Evolutionary conservation across 2,329 filamentous ascomycete genomes (phyloP).

Genomic region (Ophiostoma novo-ulmi): DNA sequence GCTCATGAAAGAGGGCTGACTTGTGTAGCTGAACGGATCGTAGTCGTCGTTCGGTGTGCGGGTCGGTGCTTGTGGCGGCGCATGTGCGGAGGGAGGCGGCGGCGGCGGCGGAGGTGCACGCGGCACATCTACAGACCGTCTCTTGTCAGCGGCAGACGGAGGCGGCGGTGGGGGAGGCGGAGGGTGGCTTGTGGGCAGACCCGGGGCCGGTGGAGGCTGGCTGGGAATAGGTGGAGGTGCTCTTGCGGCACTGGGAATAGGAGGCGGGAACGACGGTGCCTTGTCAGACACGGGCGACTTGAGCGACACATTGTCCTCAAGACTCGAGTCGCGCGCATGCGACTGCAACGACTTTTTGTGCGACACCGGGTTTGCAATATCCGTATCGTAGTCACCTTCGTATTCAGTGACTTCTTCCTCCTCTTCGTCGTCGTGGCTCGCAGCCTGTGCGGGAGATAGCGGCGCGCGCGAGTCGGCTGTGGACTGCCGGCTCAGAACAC

Average conservation of each 20-base stretch:
- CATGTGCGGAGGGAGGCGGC: conserved; percentile 59
- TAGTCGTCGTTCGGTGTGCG: conserved; percentile 58
- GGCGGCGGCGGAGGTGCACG: conserved; percentile 65
- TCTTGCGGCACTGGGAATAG: conserved; percentile 55
- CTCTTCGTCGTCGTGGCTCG: conserved; percentile 54
- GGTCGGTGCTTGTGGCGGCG: conserved; percentile 40
- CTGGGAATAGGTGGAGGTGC: conserved; percentile 61
- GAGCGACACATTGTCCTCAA: conserved; percentile 63
- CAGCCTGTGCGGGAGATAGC: conserved; percentile 39
- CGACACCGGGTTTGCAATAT: conserved; percentile 88
- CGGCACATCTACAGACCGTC: conserved; percentile 66
- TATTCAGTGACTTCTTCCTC: conserved; percentile 87
- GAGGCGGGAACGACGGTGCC: conserved; percentile 49
- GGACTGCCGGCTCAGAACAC: conserved; percentile 51
- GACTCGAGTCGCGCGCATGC: conserved; percentile 69
- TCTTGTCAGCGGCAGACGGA: conserved; percentile 40
- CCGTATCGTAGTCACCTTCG: conserved; percentile 96
- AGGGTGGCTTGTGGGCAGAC: conserved; percentile 37
- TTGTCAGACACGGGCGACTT: conserved; percentile 48
- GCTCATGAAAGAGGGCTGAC: conserved; percentile 41
- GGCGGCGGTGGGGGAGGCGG: conserved; percentile 44
- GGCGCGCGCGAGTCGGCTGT: conserved; percentile 49
- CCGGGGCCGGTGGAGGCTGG: conserved; percentile 38
- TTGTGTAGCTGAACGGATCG: conserved; percentile 58
- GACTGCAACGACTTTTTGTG: conserved; percentile 90